A percentile compares a stretch with the other conserved stretches of the same genome.
Conservation (phyloP, 1,284 basidiomycete genomes). For the Earliella scabrosa region DNA sequence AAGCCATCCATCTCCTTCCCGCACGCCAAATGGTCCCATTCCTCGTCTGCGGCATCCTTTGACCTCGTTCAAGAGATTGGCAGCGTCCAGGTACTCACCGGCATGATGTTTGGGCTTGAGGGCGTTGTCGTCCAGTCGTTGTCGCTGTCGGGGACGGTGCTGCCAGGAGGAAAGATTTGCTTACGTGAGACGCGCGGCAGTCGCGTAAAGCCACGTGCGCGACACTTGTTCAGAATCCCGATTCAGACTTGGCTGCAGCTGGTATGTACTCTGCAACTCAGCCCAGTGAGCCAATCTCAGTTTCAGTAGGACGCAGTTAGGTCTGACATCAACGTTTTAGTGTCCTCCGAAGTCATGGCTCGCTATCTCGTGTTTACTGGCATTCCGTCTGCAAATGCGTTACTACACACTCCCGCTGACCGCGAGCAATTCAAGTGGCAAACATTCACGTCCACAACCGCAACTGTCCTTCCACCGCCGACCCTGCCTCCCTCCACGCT, state of each 20-base stretch:
- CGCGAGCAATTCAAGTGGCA: neutral
- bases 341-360: neutral
- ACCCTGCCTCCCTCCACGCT: slow-evolving; percentile 51
- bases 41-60: slow-evolving; percentile 1
- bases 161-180: slow-evolving; percentile 18
- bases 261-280: too few relatives aligned
- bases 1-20: slow-evolving; percentile 31
- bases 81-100: slow-evolving; percentile 30
- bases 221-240: too few relatives aligned
- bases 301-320: too few relatives aligned
- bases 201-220: too few relatives aligned
- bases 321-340: too few relatives aligned
- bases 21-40: slow-evolving; percentile 13
- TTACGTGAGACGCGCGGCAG: slow-evolving; percentile 16
- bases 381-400: neutral
- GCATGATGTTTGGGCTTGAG: slow-evolving; percentile 33
- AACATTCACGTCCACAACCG: neutral
- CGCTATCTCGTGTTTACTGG: neutral
- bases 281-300: too few relatives aligned
- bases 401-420: neutral
- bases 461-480: neutral
- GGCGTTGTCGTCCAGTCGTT: slow-evolving; percentile 23
- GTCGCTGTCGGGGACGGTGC: slow-evolving; percentile 23
- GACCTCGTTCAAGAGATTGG: neutral
- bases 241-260: too few relatives aligned